These are phyloP conservation scores for Endoconidiophora laricicola DNA, from an alignment of 2,329 filamentous ascomycete species.

Conservation along the genomic window DNA sequence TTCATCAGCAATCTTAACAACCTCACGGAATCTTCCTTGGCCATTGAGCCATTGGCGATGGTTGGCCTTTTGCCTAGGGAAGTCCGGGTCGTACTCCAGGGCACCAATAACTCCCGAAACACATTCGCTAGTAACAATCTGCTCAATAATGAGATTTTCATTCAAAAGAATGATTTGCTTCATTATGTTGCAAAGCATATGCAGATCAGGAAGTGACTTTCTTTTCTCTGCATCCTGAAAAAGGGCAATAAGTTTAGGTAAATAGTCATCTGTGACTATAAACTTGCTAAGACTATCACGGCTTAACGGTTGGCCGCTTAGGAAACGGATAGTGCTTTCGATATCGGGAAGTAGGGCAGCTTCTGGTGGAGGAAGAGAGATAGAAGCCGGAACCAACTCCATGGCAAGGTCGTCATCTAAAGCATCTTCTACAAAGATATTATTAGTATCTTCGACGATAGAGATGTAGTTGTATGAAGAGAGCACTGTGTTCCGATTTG, in stretches of 20 bases:
- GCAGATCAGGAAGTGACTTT: constrained; percentile 71
- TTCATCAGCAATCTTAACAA: constrained; percentile 77
- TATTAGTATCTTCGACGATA: constrained; percentile 16
- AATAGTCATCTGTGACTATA: constrained; percentile 72
- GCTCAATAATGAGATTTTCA: constrained; percentile 87
- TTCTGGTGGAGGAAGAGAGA: constrained; percentile 62
- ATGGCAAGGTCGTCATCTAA: constrained; percentile 73
- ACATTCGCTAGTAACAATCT: constrained; percentile 76
- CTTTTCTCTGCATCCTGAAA: constrained; percentile 83
- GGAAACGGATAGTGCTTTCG: constrained; percentile 65
- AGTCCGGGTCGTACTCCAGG: constrained; percentile 94
- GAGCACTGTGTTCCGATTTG: too few relatives aligned
- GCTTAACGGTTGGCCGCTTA: constrained; percentile 56
- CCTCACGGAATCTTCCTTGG: constrained; percentile 84
- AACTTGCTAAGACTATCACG: constrained; percentile 79
- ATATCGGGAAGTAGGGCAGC: constrained; percentile 73
- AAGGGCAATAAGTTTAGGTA: constrained; percentile 68
- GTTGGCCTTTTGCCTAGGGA: constrained; percentile 92
- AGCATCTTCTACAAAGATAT: constrained; percentile 16
- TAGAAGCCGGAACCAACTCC: constrained; percentile 46
- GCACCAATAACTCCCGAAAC: constrained; percentile 88
- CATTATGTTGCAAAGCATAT: constrained; percentile 93
- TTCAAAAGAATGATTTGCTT: constrained; percentile 90
- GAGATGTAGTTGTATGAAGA: not conserved
- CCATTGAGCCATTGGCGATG: constrained; percentile 86